Conservation (phyloP, 768 basidiomycete genomes). For the Pleurotus platypus region DNA sequence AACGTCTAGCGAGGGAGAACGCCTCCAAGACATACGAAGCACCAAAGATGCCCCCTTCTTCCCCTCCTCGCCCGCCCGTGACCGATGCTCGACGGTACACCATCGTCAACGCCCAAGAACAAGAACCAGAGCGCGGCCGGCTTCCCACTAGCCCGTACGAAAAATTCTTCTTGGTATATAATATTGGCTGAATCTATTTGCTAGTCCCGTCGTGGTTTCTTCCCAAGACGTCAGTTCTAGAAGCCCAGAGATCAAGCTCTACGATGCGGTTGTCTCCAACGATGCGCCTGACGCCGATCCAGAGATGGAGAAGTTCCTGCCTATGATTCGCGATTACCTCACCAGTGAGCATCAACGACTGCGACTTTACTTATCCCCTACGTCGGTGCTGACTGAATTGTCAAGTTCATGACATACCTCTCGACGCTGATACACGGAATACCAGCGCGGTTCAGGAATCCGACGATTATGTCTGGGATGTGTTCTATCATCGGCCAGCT, state of each 20-base stretch:
- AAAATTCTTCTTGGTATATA: too few relatives aligned
- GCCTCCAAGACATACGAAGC: conserved; percentile 11
- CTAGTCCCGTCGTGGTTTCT: conserved; percentile 55
- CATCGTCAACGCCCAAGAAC: conserved; percentile 34
- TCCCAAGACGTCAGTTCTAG: conserved; percentile 41
- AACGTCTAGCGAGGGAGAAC: conserved; percentile 43
- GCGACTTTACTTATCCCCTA: not conserved
- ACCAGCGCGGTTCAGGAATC: not conserved
- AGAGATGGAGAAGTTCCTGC: conserved; percentile 76
- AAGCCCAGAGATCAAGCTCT: conserved; percentile 56
- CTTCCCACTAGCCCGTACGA: conserved; percentile 38
- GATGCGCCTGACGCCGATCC: conserved; percentile 34
- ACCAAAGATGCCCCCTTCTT: conserved; percentile 12
- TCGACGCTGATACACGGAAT: conserved; percentile 8
- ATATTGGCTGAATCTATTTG: too few relatives aligned
- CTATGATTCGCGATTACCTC: conserved; percentile 74
- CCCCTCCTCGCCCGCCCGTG: conserved; percentile 14
- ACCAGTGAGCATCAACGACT: conserved; percentile 39
- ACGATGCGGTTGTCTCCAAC: conserved; percentile 59
- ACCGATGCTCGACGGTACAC: conserved; percentile 45
- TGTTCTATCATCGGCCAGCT: conserved; percentile 71
- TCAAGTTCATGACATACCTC: conserved; percentile 27
- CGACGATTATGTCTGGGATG: conserved; percentile 80
- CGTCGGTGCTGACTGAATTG: conserved; percentile 2
- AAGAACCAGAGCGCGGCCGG: conserved; percentile 20